phyloP scores from a whole-genome alignment of 192 early-diverging fungal genomes.

The Backusella luteola region DNA sequence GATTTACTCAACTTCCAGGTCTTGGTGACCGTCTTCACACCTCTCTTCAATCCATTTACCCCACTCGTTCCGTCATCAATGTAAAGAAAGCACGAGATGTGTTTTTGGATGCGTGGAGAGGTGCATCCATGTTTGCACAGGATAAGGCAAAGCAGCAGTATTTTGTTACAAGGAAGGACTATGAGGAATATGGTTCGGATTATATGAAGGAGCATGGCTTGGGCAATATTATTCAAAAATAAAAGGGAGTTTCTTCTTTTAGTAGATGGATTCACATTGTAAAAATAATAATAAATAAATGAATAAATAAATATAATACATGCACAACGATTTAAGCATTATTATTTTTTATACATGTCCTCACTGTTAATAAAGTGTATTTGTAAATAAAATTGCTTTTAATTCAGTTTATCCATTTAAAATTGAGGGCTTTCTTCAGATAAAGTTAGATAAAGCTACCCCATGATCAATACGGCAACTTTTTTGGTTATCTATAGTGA shows the following conservation, averaged over 20 bases:
- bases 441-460: too few relatives aligned
- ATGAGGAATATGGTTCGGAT: conserved; percentile 80
- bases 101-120: conserved; percentile 79
- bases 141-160: conserved; percentile 37
- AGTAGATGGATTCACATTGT: too few relatives aligned
- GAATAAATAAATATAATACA: too few relatives aligned
- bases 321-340: too few relatives aligned
- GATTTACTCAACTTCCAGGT: conserved; percentile 63
- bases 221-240: conserved; percentile 57
- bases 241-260: background rate
- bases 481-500: too few relatives aligned
- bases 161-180: conserved; percentile 68
- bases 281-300: too few relatives aligned
- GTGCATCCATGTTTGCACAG: conserved; percentile 73
- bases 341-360: too few relatives aligned
- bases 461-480: too few relatives aligned
- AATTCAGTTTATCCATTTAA: too few relatives aligned
- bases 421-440: too few relatives aligned
- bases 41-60: conserved; percentile 64
- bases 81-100: conserved; percentile 70
- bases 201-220: conserved; percentile 85
- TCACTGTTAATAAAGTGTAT: too few relatives aligned
- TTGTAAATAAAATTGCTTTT: too few relatives aligned
- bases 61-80: conserved; percentile 48
- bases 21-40: conserved; percentile 60